Percentiles rank a stretch among this genome's conserved stretches.
Evolutionary conservation across 495 filamentous ascomycete genomes (phyloP).

Genomic region (Talaromyces liani): DNA sequence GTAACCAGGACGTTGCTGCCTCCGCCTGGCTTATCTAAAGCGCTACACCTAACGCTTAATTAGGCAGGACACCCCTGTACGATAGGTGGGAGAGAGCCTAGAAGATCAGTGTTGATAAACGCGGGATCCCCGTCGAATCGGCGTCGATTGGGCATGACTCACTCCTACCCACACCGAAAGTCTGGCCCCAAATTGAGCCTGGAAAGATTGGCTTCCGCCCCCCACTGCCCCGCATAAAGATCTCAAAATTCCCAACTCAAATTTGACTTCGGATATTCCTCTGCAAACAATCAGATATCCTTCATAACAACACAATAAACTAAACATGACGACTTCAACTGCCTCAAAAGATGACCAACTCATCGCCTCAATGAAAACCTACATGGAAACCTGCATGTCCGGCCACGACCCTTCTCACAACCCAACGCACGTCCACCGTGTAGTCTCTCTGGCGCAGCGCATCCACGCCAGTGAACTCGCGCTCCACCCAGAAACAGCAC

Average conservation of each 20-base stretch:
- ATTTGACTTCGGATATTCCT: neutral
- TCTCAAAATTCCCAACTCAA: neutral
- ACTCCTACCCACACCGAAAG: neutral
- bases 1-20: no score
- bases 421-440: constrained; percentile 73
- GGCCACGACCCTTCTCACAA: constrained; percentile 81
- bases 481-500: constrained; percentile 17
- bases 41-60: no score
- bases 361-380: constrained; percentile 40
- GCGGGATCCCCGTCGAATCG: neutral
- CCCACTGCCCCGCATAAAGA: neutral
- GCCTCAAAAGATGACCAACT: neutral
- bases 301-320: neutral
- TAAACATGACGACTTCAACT: neutral
- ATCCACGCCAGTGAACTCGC: constrained; percentile 41
- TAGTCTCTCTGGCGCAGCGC: constrained; percentile 61
- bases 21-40: no score
- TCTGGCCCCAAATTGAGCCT: neutral
- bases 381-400: constrained; percentile 67
- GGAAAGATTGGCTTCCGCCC: neutral
- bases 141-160: neutral
- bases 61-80: neutral
- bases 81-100: neutral
- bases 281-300: neutral
- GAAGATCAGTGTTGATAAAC: neutral